phyloP scores from a whole-genome alignment of 2,329 filamentous ascomycete genomes.

The Colletotrichum lentis region DNA sequence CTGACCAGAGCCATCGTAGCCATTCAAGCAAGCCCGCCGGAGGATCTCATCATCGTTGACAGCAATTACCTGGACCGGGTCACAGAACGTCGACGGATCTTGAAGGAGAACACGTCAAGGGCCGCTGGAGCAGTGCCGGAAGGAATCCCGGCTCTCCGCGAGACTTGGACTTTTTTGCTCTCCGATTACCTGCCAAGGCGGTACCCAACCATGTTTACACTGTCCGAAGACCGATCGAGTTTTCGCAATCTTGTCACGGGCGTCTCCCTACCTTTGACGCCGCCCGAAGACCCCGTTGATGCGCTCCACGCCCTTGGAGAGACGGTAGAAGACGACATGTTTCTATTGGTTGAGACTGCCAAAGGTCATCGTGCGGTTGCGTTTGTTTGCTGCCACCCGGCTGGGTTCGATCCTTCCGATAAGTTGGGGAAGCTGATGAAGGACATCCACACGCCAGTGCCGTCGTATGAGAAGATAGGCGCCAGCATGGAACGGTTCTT shows the following conservation, averaged over 20 bases:
- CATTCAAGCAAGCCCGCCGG: slow-evolving; percentile 53
- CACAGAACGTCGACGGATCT: slow-evolving; percentile 49
- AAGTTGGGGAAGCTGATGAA: slow-evolving; percentile 59
- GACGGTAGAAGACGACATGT: slow-evolving; percentile 64
- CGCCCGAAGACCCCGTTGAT: slow-evolving; percentile 44
- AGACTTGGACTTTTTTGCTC: slow-evolving; percentile 60
- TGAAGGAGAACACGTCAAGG: slow-evolving; percentile 49
- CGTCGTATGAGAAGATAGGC: slow-evolving; percentile 63
- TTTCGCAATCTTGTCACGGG: slow-evolving; percentile 54
- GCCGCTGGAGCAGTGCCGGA: slow-evolving; percentile 54
- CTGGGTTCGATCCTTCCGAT: slow-evolving; percentile 59
- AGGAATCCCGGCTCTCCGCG: slow-evolving; percentile 54
- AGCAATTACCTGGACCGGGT: slow-evolving; percentile 58
- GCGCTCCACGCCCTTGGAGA: slow-evolving; percentile 56
- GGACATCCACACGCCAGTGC: slow-evolving; percentile 62
- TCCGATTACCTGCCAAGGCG: slow-evolving; percentile 56
- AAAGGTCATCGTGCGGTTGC: slow-evolving; percentile 56
- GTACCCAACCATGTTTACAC: slow-evolving; percentile 58
- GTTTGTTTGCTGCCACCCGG: slow-evolving; percentile 61
- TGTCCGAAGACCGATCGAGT: slow-evolving; percentile 44
- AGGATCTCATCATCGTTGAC: slow-evolving; percentile 63
- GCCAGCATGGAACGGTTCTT: slow-evolving; percentile 65
- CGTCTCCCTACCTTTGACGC: slow-evolving; percentile 42
- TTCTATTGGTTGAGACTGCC: slow-evolving; percentile 55
- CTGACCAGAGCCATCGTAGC: slow-evolving; percentile 44